Conservation (phyloP, 2,329 filamentous ascomycete species). For the Arthrobotrys conoides region DNA sequence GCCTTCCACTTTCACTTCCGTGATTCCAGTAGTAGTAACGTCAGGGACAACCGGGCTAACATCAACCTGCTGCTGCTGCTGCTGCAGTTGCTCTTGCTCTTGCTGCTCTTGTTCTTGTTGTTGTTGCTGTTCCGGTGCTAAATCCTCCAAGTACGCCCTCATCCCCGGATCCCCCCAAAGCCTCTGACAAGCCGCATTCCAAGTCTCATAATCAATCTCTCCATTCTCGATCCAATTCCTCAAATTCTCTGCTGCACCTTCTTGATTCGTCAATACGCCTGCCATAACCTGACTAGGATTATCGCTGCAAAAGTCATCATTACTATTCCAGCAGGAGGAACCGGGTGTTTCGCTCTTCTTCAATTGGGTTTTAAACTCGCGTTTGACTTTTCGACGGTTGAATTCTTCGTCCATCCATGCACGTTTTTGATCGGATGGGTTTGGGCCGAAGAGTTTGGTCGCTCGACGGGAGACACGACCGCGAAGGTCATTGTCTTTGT, state of each 20-base stretch:
- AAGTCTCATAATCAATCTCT: conserved; percentile 52
- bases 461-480: conserved; percentile 65
- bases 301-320: conserved; percentile 49
- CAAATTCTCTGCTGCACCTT: conserved; percentile 50
- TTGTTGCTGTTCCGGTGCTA: conserved; percentile 32
- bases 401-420: conserved; percentile 65
- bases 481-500: conserved; percentile 65
- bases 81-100: not conserved
- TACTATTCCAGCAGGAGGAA: conserved; percentile 45
- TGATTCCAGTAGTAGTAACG: not conserved
- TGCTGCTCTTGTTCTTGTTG: conserved; percentile 4
- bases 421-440: conserved; percentile 61
- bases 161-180: conserved; percentile 50
- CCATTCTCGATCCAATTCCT: conserved; percentile 51
- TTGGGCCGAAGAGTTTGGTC: conserved; percentile 63
- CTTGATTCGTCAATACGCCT: conserved; percentile 38
- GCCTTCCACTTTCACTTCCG: conserved; percentile 8
- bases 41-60: not conserved
- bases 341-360: conserved; percentile 60
- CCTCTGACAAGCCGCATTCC: conserved; percentile 52
- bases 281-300: conserved; percentile 53
- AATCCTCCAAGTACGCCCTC: conserved; percentile 43
- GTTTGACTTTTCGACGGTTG: conserved; percentile 63
- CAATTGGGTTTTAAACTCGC: conserved; percentile 64
- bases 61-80: not conserved